Evolutionary conservation across 2,329 filamentous ascomycete genomes (phyloP).

Genomic region (Talaromyces sp.): DNA sequence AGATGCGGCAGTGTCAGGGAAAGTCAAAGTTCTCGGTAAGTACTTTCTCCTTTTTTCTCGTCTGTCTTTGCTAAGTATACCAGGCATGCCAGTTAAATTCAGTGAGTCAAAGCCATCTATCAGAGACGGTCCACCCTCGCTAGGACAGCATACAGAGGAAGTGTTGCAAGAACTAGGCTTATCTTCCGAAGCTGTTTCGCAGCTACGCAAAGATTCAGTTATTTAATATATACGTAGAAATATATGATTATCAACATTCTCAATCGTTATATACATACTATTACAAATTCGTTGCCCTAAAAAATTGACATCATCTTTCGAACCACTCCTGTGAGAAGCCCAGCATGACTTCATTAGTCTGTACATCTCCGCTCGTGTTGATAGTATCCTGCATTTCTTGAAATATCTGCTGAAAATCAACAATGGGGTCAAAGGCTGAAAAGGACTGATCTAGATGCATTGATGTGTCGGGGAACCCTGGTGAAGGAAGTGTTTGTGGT

Average conservation of each 20-base stretch:
- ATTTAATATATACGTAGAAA: neutral
- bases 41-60: neutral
- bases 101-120: slow-evolving; percentile 22
- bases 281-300: neutral
- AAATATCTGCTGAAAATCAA: slow-evolving; percentile 6
- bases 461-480: neutral
- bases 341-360: neutral
- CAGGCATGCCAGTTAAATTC: slow-evolving; percentile 27
- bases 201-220: slow-evolving; percentile 17
- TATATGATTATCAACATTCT: neutral
- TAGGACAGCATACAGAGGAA: slow-evolving; percentile 28
- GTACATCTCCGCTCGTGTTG: neutral
- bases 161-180: slow-evolving; percentile 21
- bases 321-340: slow-evolving; percentile 3
- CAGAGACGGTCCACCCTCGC: slow-evolving; percentile 18
- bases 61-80: neutral
- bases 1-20: slow-evolving; percentile 18
- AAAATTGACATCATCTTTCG: neutral
- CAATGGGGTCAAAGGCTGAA: neutral
- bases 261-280: neutral
- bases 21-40: slow-evolving; percentile 24
- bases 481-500: neutral
- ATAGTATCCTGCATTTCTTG: slow-evolving; percentile 3
- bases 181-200: slow-evolving; percentile 11
- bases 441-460: neutral